These are phyloP conservation scores for Ustanciosporium gigantosporum DNA, from an alignment of 1,284 basidiomycete genomes.

Conservation along the genomic window DNA sequence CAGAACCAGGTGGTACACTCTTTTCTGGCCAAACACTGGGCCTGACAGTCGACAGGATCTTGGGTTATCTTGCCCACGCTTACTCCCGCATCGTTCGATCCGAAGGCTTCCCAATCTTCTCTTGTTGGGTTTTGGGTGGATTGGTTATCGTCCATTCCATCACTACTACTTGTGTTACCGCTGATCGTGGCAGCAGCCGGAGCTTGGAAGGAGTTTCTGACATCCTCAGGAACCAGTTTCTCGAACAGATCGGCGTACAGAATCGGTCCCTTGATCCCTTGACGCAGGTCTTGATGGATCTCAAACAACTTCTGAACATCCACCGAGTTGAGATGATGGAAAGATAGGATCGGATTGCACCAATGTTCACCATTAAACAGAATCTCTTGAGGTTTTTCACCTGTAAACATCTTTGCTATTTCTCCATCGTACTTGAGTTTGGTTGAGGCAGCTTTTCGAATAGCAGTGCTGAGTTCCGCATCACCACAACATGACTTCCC, in stretches of 20 bases:
- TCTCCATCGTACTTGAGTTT: slow-evolving; percentile 5
- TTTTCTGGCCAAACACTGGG: slow-evolving; percentile 5
- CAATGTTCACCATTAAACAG: slow-evolving; percentile 11
- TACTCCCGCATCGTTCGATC: neutral
- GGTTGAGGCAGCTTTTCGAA: slow-evolving; percentile 7
- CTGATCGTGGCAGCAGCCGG: neutral
- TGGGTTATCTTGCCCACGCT: too few species aligned
- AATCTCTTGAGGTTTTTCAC: slow-evolving; percentile 10
- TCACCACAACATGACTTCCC: slow-evolving; percentile 24
- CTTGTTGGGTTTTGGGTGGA: slow-evolving; percentile 4
- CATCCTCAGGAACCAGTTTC: slow-evolving; percentile 7
- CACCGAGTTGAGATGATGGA: slow-evolving; percentile 20
- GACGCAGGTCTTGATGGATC: slow-evolving; percentile 7
- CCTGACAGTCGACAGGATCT: slow-evolving; percentile 1
- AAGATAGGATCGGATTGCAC: slow-evolving; percentile 18
- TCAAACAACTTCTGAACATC: slow-evolving; percentile 1
- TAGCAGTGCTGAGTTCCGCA: slow-evolving; percentile 22
- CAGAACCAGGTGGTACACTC: slow-evolving; percentile 27
- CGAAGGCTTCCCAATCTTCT: slow-evolving; percentile 18
- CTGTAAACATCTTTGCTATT: slow-evolving; percentile 10
- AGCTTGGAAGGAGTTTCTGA: neutral
- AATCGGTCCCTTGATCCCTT: slow-evolving; percentile 2
- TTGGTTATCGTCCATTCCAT: too few species aligned
- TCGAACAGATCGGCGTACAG: slow-evolving; percentile 19
- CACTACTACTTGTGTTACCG: too few species aligned